Conservation (phyloP, 2,329 filamentous ascomycete species). For the Cordyceps javanica region DNA sequence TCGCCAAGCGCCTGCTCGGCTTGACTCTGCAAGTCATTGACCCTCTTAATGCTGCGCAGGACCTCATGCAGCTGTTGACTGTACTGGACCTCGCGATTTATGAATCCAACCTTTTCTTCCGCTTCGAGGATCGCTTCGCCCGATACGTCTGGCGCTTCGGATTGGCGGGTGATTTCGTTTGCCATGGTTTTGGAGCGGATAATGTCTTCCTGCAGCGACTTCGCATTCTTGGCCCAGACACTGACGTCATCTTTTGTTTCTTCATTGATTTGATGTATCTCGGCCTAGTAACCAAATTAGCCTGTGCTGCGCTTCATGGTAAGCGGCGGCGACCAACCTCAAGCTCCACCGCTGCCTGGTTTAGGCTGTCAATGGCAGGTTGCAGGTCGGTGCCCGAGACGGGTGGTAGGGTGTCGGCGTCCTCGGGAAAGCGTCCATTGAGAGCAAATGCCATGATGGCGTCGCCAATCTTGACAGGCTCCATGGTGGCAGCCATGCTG, state of each 20-base stretch:
- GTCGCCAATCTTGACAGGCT: conserved; percentile 29
- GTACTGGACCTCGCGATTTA: conserved; percentile 53
- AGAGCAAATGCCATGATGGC: conserved; percentile 36
- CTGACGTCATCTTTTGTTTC: conserved; percentile 74
- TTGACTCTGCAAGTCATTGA: conserved; percentile 55
- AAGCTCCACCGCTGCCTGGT: conserved; percentile 29
- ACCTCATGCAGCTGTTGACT: conserved; percentile 49
- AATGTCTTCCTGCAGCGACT: conserved; percentile 79
- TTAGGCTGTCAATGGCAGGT: conserved; percentile 34
- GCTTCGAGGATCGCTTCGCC: conserved; percentile 48
- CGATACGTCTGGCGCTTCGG: conserved; percentile 55
- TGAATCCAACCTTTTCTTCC: conserved; percentile 49
- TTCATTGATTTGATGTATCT: conserved; percentile 71
- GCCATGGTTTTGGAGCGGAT: conserved; percentile 72
- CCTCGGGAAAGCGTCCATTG: conserved; percentile 35
- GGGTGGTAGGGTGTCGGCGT: conserved; percentile 30
- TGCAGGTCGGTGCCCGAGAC: conserved; percentile 32
- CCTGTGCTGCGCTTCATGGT: neutral
- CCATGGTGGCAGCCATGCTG: conserved; percentile 26
- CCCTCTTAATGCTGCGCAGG: conserved; percentile 46
- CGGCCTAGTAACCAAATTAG: conserved; percentile 29
- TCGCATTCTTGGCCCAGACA: conserved; percentile 79
- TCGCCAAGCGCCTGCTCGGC: conserved; percentile 54
- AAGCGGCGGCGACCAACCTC: conserved; percentile 28
- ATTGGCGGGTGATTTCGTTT: conserved; percentile 71